phyloP scores from a whole-genome alignment of 495 filamentous ascomycete species.

The Lindgomyces ingoldianus region DNA sequence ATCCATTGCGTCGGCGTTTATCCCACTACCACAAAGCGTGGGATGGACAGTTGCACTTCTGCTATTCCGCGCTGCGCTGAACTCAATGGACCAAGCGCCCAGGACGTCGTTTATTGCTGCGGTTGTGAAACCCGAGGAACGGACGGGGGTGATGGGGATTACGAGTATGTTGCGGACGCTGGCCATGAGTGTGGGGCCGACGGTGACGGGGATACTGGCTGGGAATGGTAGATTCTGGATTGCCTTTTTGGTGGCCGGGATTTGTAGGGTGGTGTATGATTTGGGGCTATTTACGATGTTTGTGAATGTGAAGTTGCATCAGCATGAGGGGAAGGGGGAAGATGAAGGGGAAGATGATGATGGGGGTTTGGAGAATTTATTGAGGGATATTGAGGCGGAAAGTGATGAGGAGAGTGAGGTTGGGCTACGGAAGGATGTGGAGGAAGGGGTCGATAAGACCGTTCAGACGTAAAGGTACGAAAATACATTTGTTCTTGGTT shows the following conservation, averaged over 20 bases:
- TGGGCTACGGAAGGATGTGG: neutral
- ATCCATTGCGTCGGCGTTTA: slow-evolving; percentile 66
- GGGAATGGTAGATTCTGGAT: slow-evolving; percentile 64
- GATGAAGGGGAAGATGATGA: slow-evolving; percentile 9
- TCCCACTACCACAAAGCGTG: slow-evolving; percentile 62
- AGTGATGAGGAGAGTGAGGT: slow-evolving; percentile 5
- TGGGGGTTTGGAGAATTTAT: slow-evolving; percentile 14
- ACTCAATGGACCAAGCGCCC: slow-evolving; percentile 82
- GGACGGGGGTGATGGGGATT: slow-evolving; percentile 62
- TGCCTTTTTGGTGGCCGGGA: slow-evolving; percentile 70
- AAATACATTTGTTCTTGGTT: too few species aligned
- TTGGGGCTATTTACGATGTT: slow-evolving; percentile 31
- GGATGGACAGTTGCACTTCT: slow-evolving; percentile 66
- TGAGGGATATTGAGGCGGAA: slow-evolving; percentile 21
- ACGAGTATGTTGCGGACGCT: slow-evolving; percentile 42
- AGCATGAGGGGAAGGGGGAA: neutral
- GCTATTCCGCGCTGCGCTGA: slow-evolving; percentile 58
- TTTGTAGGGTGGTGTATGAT: slow-evolving; percentile 71
- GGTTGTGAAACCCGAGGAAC: slow-evolving; percentile 67
- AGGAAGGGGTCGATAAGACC: neutral
- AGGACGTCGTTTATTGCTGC: slow-evolving; percentile 76
- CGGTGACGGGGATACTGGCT: slow-evolving; percentile 70
- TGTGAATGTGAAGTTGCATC: slow-evolving; percentile 24
- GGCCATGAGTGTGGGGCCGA: slow-evolving; percentile 56
- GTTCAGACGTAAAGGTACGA: neutral